phyloP scores from a whole-genome alignment of 139 green algal species.

The Ettlia oleoabundans region DNA sequence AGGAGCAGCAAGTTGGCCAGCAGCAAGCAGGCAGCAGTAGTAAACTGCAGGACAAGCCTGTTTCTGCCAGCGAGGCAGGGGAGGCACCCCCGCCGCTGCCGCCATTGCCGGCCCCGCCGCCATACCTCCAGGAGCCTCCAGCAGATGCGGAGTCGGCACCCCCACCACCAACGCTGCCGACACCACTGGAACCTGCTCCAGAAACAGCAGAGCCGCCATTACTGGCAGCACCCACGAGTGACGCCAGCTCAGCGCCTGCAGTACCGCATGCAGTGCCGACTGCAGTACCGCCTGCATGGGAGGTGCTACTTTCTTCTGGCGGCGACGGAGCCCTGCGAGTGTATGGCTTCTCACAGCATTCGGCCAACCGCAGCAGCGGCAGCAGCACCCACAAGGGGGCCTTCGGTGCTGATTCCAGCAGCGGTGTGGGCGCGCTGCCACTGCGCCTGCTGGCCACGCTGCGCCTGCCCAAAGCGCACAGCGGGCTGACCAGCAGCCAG shows the following conservation, averaged over 20 bases:
- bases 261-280: too few relatives aligned
- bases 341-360: background rate
- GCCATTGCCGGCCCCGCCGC: too few relatives aligned
- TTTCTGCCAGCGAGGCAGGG: background rate
- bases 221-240: too few relatives aligned
- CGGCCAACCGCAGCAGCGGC: too few relatives aligned
- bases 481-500: conserved; percentile 6
- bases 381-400: too few relatives aligned
- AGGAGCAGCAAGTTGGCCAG: too few relatives aligned
- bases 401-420: too few relatives aligned
- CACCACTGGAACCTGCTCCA: background rate
- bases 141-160: background rate
- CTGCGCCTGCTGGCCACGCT: conserved; percentile 17
- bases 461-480: conserved; percentile 13
- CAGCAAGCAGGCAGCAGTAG: too few relatives aligned
- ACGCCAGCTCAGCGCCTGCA: too few relatives aligned
- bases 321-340: background rate
- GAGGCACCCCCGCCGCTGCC: background rate
- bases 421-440: background rate
- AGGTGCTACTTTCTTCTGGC: conserved; percentile 22
- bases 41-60: background rate
- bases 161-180: background rate
- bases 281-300: conserved; percentile 6
- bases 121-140: too few relatives aligned
- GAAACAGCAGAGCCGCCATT: background rate